A percentile compares a stretch with the other conserved stretches of the same genome.
phyloP scores from a whole-genome alignment of 2,329 filamentous ascomycete genomes.

The Cercospora janseana region DNA sequence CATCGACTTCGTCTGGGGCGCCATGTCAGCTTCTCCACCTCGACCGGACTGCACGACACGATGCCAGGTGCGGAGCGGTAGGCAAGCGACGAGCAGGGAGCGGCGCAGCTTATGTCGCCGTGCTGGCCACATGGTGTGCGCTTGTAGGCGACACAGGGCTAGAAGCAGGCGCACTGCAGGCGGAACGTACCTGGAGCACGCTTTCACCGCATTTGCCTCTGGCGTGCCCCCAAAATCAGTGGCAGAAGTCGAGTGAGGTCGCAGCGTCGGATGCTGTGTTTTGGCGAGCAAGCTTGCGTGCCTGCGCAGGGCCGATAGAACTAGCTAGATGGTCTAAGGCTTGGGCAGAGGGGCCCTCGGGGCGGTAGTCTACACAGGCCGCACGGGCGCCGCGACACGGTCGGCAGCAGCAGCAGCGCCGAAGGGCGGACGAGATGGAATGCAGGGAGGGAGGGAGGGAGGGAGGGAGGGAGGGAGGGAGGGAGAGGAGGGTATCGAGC shows the following conservation, averaged over 20 bases:
- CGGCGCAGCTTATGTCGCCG: constrained; percentile 12
- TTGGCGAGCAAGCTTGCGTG: too few species aligned
- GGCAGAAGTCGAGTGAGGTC: background rate
- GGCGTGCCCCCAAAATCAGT: background rate
- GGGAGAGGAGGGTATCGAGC: background rate
- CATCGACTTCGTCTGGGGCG: constrained; percentile 32
- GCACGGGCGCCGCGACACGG: too few species aligned
- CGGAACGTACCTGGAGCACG: constrained; percentile 19
- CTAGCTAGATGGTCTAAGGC: background rate
- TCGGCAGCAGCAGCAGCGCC: background rate
- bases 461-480: background rate
- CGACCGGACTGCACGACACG: background rate
- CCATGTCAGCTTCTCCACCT: constrained; percentile 16
- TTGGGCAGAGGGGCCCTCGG: too few species aligned
- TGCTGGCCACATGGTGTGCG: constrained; percentile 8
- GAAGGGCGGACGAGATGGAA: too few species aligned
- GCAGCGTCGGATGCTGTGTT: background rate
- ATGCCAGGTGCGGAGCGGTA: background rate
- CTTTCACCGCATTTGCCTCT: constrained; percentile 1
- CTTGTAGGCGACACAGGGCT: constrained; percentile 1
- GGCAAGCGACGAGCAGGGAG: background rate
- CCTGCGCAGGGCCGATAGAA: background rate
- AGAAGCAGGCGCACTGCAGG: constrained; percentile 12
- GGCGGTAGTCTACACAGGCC: too few species aligned
- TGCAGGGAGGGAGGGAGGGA: background rate